A percentile compares a stretch with the other conserved stretches of the same genome.
Conservation (phyloP, 2,329 filamentous ascomycete genomes). For the Nothopassalora personata region DNA sequence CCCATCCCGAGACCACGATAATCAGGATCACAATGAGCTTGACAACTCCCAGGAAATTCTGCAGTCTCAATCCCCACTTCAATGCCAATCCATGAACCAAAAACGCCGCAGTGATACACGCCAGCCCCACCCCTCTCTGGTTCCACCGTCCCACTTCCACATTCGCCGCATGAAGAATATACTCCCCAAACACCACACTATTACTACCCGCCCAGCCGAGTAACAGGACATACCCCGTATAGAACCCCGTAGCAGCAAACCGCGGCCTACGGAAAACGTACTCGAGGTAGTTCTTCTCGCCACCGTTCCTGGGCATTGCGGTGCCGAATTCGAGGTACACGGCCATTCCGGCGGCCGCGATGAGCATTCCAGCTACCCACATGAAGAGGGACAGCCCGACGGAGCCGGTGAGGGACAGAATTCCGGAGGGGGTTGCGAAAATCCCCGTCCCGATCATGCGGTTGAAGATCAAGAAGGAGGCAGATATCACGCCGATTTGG, state of each 20-base stretch:
- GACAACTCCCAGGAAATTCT: slow-evolving; percentile 60
- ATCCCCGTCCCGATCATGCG: slow-evolving; percentile 29
- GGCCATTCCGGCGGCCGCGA: slow-evolving; percentile 56
- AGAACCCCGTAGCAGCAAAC: slow-evolving; percentile 58
- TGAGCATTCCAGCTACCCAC: slow-evolving; percentile 39
- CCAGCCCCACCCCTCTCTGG: slow-evolving; percentile 61
- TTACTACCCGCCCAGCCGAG: slow-evolving; percentile 62
- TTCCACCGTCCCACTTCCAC: slow-evolving; percentile 62
- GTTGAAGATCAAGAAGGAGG: slow-evolving; percentile 44
- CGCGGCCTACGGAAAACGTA: slow-evolving; percentile 49
- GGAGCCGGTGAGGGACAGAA: slow-evolving; percentile 24
- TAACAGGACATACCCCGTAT: slow-evolving; percentile 56
- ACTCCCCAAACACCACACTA: slow-evolving; percentile 65
- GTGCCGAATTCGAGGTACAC: slow-evolving; percentile 64
- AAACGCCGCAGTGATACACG: slow-evolving; percentile 60
- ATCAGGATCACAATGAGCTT: slow-evolving; percentile 63
- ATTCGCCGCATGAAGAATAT: slow-evolving; percentile 61
- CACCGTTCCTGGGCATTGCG: slow-evolving; percentile 59
- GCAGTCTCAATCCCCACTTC: slow-evolving; percentile 62
- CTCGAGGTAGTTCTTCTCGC: slow-evolving; percentile 49
- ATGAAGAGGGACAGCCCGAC: slow-evolving; percentile 35
- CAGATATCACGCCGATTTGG: slow-evolving; percentile 52
- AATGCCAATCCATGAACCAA: slow-evolving; percentile 59
- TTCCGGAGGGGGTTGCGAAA: slow-evolving; percentile 24
- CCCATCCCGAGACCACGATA: slow-evolving; percentile 55